A percentile compares a stretch with the other conserved stretches of the same genome.
phyloP scores from a whole-genome alignment of 2,329 filamentous ascomycete genomes.

The Orbilia oligospora region DNA sequence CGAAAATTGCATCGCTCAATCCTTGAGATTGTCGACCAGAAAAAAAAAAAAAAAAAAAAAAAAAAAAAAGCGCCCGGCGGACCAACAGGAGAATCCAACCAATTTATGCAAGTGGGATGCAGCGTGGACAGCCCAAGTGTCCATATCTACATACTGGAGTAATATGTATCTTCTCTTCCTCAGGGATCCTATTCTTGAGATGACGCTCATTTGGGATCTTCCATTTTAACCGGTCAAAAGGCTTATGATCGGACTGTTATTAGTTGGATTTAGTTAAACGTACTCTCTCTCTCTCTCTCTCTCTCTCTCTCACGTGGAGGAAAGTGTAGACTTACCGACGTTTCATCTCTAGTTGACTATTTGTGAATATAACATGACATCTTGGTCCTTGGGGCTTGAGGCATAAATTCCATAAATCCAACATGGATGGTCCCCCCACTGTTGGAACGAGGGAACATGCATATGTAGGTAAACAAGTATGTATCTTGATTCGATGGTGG shows the following conservation, averaged over 20 bases:
- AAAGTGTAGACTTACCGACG: constrained; percentile 38
- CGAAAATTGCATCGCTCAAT: neutral
- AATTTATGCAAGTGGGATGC: constrained; percentile 22
- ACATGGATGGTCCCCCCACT: constrained; percentile 57
- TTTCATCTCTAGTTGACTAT: constrained; percentile 54
- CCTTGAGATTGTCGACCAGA: neutral
- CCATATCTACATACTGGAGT: neutral
- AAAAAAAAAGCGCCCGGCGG: neutral
- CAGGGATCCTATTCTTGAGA: constrained; percentile 44
- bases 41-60: no score
- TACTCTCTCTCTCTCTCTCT: constrained; percentile 24
- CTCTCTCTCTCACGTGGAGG: constrained; percentile 41
- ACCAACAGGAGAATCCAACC: constrained; percentile 9
- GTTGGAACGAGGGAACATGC: constrained; percentile 1
- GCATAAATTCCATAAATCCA: constrained; percentile 51
- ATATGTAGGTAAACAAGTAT: neutral
- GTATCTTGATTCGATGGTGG: constrained; percentile 22
- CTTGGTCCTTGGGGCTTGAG: constrained; percentile 47
- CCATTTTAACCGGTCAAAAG: constrained; percentile 54
- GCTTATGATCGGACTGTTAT: constrained; percentile 36
- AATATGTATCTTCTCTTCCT: neutral
- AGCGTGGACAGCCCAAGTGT: constrained; percentile 21
- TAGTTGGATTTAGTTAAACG: constrained; percentile 12
- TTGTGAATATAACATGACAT: constrained; percentile 43
- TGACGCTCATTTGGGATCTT: constrained; percentile 44